Conservation (phyloP, 1,284 basidiomycete species). For the Puccinia hordei region DNA sequence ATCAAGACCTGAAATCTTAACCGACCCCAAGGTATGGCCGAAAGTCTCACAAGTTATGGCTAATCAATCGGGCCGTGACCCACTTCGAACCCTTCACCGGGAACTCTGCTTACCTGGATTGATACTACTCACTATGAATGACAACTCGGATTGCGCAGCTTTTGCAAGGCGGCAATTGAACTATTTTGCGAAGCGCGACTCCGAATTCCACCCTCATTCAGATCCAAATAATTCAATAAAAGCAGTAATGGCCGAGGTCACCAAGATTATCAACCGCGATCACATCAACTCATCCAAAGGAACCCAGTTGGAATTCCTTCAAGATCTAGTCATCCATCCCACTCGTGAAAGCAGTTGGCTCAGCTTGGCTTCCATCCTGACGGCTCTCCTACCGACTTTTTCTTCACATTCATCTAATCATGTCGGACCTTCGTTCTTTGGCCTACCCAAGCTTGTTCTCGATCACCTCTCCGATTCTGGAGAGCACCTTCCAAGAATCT, state of each 20-base stretch:
- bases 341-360: slow-evolving; percentile 42
- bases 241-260: slow-evolving; percentile 24
- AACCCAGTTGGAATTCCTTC: slow-evolving; percentile 3
- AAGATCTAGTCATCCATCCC: slow-evolving; percentile 19
- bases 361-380: slow-evolving; percentile 42
- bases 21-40: slow-evolving; percentile 22
- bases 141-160: slow-evolving; percentile 26
- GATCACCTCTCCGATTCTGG: slow-evolving; percentile 43
- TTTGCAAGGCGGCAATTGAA: slow-evolving; percentile 42
- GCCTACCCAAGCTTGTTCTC: slow-evolving; percentile 32
- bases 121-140: slow-evolving; percentile 38
- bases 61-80: not conserved
- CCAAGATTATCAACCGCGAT: slow-evolving; percentile 27
- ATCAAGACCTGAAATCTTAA: slow-evolving; percentile 37
- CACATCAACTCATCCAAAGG: slow-evolving; percentile 6
- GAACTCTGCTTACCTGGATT: slow-evolving; percentile 39
- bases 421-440: not conserved
- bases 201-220: not conserved
- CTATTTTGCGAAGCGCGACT: slow-evolving; percentile 3
- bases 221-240: slow-evolving; percentile 11
- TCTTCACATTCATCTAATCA: not conserved
- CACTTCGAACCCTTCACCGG: not conserved
- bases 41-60: slow-evolving; percentile 27
- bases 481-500: slow-evolving; percentile 24
- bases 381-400: slow-evolving; percentile 4